A percentile compares a stretch with the other conserved stretches of the same genome.
Evolutionary conservation across 345 rosid genomes (phyloP).

Genomic region (Arabidopsis thaliana): DNA sequence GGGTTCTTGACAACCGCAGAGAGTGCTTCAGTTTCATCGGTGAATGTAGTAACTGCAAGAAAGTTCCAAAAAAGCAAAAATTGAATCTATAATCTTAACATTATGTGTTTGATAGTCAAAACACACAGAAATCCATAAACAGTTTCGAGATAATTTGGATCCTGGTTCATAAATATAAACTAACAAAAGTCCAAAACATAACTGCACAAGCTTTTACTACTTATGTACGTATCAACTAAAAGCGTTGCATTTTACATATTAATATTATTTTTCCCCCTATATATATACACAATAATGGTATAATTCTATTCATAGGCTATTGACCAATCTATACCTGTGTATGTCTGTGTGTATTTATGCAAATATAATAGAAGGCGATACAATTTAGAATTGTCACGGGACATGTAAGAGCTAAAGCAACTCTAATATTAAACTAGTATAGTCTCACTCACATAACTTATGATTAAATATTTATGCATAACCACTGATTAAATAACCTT

Average conservation of each 20-base stretch:
- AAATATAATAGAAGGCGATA: background rate
- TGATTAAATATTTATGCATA: conserved; percentile 7
- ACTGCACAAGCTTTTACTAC: conserved; percentile 11
- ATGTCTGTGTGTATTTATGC: conserved; percentile 21
- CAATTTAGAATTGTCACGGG: conserved; percentile 35
- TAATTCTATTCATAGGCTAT: conserved; percentile 4
- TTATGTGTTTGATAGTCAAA: background rate
- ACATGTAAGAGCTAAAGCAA: conserved; percentile 29
- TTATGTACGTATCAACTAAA: conserved; percentile 20
- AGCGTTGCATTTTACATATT: conserved; percentile 10
- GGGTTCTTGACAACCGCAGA: conserved; percentile 61
- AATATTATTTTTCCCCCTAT: background rate
- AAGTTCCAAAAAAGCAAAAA: conserved; percentile 18
- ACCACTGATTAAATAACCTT: background rate
- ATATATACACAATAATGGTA: background rate
- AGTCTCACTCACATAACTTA: conserved; percentile 25
- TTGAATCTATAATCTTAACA: conserved; percentile 17
- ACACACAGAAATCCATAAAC: background rate
- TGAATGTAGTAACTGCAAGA: conserved; percentile 73
- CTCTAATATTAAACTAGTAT: conserved; percentile 10
- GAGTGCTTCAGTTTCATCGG: conserved; percentile 76
- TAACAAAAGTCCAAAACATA: conserved; percentile 35
- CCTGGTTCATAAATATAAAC: conserved; percentile 13
- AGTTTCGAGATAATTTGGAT: background rate
- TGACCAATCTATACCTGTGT: background rate